Conservation (phyloP, 768 basidiomycete genomes). For the Arthromyces matolae region DNA sequence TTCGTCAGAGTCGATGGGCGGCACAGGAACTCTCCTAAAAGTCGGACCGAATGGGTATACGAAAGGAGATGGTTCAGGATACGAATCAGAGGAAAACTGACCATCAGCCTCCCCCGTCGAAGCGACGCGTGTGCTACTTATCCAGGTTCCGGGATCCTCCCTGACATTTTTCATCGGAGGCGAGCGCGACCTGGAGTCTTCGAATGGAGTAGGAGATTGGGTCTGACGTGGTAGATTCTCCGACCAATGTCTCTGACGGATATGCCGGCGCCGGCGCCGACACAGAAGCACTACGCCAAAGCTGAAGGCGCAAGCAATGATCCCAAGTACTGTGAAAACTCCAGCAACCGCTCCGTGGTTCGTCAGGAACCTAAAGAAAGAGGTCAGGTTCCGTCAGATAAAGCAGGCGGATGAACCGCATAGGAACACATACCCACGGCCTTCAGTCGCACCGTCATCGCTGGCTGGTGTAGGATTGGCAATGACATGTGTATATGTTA, state of each 20-base stretch:
- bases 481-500: conserved; percentile 50
- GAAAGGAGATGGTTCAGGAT: not conserved
- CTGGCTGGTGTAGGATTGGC: conserved; percentile 43
- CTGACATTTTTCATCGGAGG: conserved; percentile 17
- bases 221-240: conserved; percentile 31
- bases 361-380: conserved; percentile 57
- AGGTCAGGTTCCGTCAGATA: no score
- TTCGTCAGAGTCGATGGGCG: not conserved
- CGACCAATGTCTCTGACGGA: conserved; percentile 34
- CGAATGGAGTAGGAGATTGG: conserved; percentile 35
- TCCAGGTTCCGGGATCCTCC: conserved; percentile 2
- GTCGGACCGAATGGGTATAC: conserved; percentile 1
- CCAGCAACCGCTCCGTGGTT: conserved; percentile 70
- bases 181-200: conserved; percentile 23
- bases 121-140: not conserved
- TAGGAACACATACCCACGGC: no score
- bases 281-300: conserved; percentile 42
- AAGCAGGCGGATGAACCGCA: no score
- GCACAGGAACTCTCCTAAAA: conserved; percentile 5
- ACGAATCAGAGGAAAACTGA: conserved; percentile 1
- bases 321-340: conserved; percentile 66
- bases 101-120: not conserved
- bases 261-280: conserved; percentile 38
- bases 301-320: conserved; percentile 45
- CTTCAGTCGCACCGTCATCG: conserved; percentile 17